phyloP scores from a whole-genome alignment of 352 stramenopile genomes.

The Hyphochytrium catenoides region DNA sequence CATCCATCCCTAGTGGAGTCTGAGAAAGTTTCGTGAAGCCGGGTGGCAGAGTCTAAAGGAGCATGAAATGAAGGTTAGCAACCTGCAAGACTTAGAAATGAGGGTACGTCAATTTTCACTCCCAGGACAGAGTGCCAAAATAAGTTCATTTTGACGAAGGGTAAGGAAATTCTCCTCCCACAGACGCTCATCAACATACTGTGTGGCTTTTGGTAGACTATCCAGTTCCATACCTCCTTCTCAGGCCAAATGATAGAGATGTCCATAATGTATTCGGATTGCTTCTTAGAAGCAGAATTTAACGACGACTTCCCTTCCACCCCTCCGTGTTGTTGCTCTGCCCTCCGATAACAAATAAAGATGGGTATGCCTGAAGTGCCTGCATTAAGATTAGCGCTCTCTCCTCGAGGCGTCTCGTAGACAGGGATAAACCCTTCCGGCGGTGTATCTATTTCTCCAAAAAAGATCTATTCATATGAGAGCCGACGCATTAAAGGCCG shows the following conservation, averaged over 20 bases:
- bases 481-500: too few species aligned
- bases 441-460: constrained; percentile 51
- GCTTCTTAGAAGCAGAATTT: constrained; percentile 4
- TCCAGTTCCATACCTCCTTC: too few species aligned
- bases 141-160: too few species aligned
- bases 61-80: too few species aligned
- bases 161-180: too few species aligned
- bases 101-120: too few species aligned
- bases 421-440: constrained; percentile 47
- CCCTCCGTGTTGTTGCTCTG: constrained; percentile 8
- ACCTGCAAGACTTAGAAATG: too few species aligned
- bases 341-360: constrained; percentile 54
- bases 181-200: too few species aligned
- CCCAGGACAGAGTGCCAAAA: too few species aligned
- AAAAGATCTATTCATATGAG: constrained; percentile 62
- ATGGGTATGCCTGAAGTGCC: constrained; percentile 36
- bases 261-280: constrained; percentile 30
- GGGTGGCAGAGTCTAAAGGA: too few species aligned
- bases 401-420: constrained; percentile 26
- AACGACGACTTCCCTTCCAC: neutral
- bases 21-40: constrained; percentile 59
- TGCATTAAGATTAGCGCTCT: constrained; percentile 55
- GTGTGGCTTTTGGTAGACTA: constrained; percentile 27
- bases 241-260: constrained; percentile 47
- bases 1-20: constrained; percentile 56